phyloP scores from a whole-genome alignment of 2,329 filamentous ascomycete genomes.

The Fusarium tupiense region DNA sequence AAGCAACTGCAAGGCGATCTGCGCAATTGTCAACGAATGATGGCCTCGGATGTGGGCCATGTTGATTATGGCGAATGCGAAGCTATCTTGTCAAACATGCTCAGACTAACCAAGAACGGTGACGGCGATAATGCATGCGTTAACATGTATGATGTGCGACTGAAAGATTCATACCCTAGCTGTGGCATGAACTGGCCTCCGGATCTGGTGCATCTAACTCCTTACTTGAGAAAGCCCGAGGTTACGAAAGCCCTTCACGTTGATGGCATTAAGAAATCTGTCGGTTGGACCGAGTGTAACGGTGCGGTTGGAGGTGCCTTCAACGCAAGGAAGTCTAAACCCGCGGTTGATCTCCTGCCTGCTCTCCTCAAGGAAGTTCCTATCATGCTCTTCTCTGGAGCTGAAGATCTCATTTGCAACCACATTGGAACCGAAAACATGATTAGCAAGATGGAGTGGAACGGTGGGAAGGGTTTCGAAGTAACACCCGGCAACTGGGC shows the following conservation, averaged over 20 bases:
- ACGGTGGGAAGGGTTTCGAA: constrained; percentile 91
- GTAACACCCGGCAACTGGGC: constrained; percentile 87
- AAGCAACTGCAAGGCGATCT: constrained; percentile 75
- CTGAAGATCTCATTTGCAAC: constrained; percentile 96
- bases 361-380: constrained; percentile 80
- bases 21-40: constrained; percentile 72
- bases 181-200: constrained; percentile 99
- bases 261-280: constrained; percentile 75
- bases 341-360: constrained; percentile 79
- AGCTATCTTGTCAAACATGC: constrained; percentile 75
- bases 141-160: constrained; percentile 98
- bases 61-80: constrained; percentile 82
- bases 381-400: constrained; percentile 89
- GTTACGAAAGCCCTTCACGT: constrained; percentile 85
- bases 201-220: constrained; percentile 79
- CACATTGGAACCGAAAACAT: constrained; percentile 92
- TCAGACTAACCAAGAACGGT: constrained; percentile 69
- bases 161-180: constrained; percentile 80
- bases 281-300: constrained; percentile 92
- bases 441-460: constrained; percentile 92
- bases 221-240: constrained; percentile 85
- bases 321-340: constrained; percentile 73
- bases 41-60: constrained; percentile 56
- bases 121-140: constrained; percentile 70
- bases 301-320: constrained; percentile 81